Evolutionary conservation across 1,284 basidiomycete genomes (phyloP).

Genomic region (Singerocomus rubriflavus): DNA sequence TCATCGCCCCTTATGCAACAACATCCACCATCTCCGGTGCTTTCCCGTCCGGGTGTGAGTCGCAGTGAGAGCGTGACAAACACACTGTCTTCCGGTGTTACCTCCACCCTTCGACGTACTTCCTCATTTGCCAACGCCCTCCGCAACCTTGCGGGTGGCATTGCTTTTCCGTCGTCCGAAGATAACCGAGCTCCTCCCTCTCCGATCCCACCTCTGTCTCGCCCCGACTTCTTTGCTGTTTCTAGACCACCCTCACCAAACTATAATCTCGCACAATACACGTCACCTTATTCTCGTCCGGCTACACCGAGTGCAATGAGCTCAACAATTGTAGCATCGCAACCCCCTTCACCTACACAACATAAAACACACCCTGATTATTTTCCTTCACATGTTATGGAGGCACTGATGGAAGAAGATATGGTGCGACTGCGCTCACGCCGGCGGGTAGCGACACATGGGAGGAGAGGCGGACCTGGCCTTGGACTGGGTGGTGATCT

Average conservation of each 20-base stretch:
- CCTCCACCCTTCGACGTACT: slow-evolving; percentile 72
- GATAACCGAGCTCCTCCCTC: slow-evolving; percentile 50
- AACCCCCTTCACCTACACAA: slow-evolving; percentile 33
- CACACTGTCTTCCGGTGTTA: slow-evolving; percentile 56
- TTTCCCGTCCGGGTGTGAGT: slow-evolving; percentile 44
- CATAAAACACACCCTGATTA: slow-evolving; percentile 45
- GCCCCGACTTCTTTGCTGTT: slow-evolving; percentile 39
- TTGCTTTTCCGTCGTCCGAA: slow-evolving; percentile 60
- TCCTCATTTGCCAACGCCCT: slow-evolving; percentile 83
- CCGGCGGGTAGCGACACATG: slow-evolving; percentile 44
- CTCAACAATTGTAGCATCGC: slow-evolving; percentile 18
- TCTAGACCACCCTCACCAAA: slow-evolving; percentile 75
- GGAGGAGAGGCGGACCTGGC: slow-evolving; percentile 33
- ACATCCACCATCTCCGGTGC: slow-evolving; percentile 37
- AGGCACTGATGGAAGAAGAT: slow-evolving; percentile 86
- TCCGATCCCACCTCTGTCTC: slow-evolving; percentile 31
- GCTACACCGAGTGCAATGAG: slow-evolving; percentile 38
- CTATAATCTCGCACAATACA: slow-evolving; percentile 70
- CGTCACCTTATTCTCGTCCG: slow-evolving; percentile 66
- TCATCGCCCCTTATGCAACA: slow-evolving; percentile 37
- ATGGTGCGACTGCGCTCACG: slow-evolving; percentile 81
- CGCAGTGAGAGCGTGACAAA: slow-evolving; percentile 63
- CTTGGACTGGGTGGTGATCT: slow-evolving; percentile 28
- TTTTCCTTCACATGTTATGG: slow-evolving; percentile 73
- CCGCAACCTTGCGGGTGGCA: slow-evolving; percentile 70